Evolutionary conservation across 2,329 filamentous ascomycete species (phyloP).

Genomic region (Exserohilum rostratum): DNA sequence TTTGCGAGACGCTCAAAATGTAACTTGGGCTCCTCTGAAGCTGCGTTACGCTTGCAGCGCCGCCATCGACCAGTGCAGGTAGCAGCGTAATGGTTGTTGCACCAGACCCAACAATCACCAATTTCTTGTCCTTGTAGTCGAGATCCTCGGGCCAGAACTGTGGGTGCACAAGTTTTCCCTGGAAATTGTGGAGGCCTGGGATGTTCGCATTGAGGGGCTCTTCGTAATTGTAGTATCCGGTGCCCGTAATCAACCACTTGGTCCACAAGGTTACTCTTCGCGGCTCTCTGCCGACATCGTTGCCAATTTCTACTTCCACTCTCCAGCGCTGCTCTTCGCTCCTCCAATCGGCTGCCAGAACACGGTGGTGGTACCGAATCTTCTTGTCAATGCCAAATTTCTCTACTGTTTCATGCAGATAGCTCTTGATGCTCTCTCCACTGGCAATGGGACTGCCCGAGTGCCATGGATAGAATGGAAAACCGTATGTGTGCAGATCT

Average conservation of each 20-base stretch:
- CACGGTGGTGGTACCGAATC: conserved; percentile 53
- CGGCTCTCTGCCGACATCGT: conserved; percentile 34
- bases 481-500: conserved; percentile 61
- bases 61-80: conserved; percentile 70
- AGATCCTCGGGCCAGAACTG: conserved; percentile 78
- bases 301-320: conserved; percentile 41
- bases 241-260: conserved; percentile 64
- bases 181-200: conserved; percentile 70
- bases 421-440: conserved; percentile 52
- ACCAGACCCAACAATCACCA: conserved; percentile 77
- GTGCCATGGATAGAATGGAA: conserved; percentile 73
- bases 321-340: conserved; percentile 58
- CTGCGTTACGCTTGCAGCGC: conserved; percentile 71
- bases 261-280: conserved; percentile 45
- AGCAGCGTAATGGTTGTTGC: conserved; percentile 81
- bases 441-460: conserved; percentile 55
- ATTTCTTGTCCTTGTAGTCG: conserved; percentile 68
- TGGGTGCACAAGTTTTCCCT: conserved; percentile 68
- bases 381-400: conserved; percentile 55
- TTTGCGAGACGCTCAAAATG: conserved; percentile 61
- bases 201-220: conserved; percentile 66
- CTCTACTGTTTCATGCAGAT: conserved; percentile 52
- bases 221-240: conserved; percentile 77
- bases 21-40: conserved; percentile 75
- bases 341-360: conserved; percentile 51